Conservation (phyloP, 2,329 filamentous ascomycete genomes). For the Monilinia polystroma region DNA sequence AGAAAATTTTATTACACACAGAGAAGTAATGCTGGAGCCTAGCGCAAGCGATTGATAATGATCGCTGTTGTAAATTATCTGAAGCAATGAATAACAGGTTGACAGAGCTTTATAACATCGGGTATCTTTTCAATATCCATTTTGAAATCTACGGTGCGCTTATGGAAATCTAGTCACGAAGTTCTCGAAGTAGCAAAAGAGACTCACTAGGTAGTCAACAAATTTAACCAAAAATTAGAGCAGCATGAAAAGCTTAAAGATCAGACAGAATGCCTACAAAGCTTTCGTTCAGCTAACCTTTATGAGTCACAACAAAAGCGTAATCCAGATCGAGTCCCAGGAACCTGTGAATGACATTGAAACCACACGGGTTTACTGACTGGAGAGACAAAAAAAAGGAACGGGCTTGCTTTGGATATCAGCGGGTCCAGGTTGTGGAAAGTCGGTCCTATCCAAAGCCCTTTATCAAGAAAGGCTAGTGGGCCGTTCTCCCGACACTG, state of each 20-base stretch:
- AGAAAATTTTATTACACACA: not conserved
- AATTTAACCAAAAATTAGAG: not conserved
- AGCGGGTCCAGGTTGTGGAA: conserved; percentile 16
- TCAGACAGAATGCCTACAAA: not conserved
- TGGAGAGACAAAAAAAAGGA: not conserved
- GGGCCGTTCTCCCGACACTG: not conserved
- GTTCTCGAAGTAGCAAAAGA: not conserved
- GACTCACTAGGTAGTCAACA: not conserved
- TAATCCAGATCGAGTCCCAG: not conserved
- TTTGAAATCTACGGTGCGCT: not conserved
- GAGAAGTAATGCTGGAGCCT: not conserved
- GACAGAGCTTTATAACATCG: not conserved
- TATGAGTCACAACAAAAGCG: conserved; percentile 2
- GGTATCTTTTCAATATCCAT: not conserved
- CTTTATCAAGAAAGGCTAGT: not conserved
- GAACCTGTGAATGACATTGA: conserved; percentile 3
- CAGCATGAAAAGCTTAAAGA: not conserved
- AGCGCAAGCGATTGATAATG: not conserved
- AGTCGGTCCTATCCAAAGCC: conserved; percentile 10
- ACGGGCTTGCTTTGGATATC: conserved; percentile 8
- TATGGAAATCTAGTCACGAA: not conserved
- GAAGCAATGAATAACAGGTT: not conserved
- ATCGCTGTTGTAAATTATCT: not conserved
- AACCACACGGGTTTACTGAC: not conserved
- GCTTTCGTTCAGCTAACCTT: not conserved